These are phyloP conservation scores for Pseudocercospora vitis DNA, from an alignment of 2,329 filamentous ascomycete genomes.

Conservation along the genomic window DNA sequence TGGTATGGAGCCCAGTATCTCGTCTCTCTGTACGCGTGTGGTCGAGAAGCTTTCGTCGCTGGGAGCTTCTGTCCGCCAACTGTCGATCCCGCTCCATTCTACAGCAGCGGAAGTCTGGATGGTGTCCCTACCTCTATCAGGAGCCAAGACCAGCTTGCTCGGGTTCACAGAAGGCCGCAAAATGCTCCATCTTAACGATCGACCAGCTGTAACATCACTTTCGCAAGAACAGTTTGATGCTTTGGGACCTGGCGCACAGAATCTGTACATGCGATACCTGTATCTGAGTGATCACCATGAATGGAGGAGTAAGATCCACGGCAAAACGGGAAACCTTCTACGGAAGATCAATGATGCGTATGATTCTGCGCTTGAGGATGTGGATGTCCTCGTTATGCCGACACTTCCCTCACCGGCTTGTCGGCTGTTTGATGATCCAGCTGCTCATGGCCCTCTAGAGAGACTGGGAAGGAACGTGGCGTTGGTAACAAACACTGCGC, in stretches of 20 bases:
- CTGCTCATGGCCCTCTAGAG: slow-evolving; percentile 21
- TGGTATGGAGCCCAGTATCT: slow-evolving; percentile 41
- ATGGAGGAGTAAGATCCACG: slow-evolving; percentile 30
- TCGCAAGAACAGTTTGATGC: slow-evolving; percentile 20
- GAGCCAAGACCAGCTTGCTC: slow-evolving; percentile 17
- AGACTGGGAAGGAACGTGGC: slow-evolving; percentile 21
- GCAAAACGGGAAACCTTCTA: slow-evolving; percentile 47
- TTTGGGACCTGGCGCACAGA: slow-evolving; percentile 21
- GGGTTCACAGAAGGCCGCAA: slow-evolving; percentile 19
- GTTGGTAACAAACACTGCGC: slow-evolving; percentile 24
- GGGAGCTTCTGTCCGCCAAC: slow-evolving; percentile 44
- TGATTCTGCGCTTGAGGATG: slow-evolving; percentile 43
- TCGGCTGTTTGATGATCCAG: slow-evolving; percentile 17
- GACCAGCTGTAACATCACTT: slow-evolving; percentile 10
- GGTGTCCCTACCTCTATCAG: slow-evolving; percentile 15
- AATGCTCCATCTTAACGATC: slow-evolving; percentile 22
- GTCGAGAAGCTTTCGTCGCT: slow-evolving; percentile 41
- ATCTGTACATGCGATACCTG: slow-evolving; percentile 22
- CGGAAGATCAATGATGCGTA: slow-evolving; percentile 49
- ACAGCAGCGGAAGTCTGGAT: slow-evolving; percentile 49
- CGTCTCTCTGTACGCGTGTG: slow-evolving; percentile 36
- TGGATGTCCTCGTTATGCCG: slow-evolving; percentile 51
- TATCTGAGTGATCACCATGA: slow-evolving; percentile 19
- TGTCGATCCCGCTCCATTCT: slow-evolving; percentile 50
- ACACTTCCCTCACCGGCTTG: slow-evolving; percentile 41